Evolutionary conservation across 176 grass and related monocot species (phyloP).

Genomic region (Eragrostis nindensis): DNA sequence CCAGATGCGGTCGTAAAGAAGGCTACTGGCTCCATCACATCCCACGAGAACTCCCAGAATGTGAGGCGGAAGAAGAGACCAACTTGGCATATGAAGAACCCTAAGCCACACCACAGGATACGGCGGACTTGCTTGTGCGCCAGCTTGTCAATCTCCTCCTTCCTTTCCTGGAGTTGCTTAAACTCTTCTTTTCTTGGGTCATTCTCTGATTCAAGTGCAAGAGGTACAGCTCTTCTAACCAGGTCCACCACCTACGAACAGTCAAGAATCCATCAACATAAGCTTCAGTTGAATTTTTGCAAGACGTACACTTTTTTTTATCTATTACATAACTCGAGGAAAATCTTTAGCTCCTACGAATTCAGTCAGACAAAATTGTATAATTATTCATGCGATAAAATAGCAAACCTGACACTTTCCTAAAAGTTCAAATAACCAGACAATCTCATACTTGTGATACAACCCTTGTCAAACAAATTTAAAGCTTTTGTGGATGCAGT

Average conservation of each 20-base stretch:
- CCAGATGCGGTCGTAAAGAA: conserved; percentile 57
- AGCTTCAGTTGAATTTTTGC: conserved; percentile 20
- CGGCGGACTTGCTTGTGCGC: conserved; percentile 64
- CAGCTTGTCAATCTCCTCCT: conserved; percentile 61
- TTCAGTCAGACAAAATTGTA: not conserved
- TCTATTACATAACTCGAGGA: not conserved
- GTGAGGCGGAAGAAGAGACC: conserved; percentile 65
- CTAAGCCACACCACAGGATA: conserved; percentile 61
- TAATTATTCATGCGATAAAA: not conserved
- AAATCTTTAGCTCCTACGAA: not conserved
- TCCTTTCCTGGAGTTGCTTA: conserved; percentile 53
- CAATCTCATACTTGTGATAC: not conserved
- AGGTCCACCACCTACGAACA: conserved; percentile 57
- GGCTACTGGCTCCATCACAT: conserved; percentile 69
- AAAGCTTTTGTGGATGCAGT: conserved; percentile 7
- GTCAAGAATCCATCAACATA: not conserved
- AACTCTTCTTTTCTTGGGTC: conserved; percentile 51
- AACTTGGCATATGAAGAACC: conserved; percentile 46
- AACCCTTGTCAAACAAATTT: not conserved
- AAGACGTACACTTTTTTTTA: not conserved
- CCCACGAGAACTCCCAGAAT: conserved; percentile 76
- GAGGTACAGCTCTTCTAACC: conserved; percentile 61
- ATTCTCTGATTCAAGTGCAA: conserved; percentile 42
- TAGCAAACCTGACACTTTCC: not conserved
- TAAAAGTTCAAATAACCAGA: conserved; percentile 2